Evolutionary conservation across 1,139 yeast genomes (phyloP), one percentile per base, ranked within the genome.

Genomic region (Candida pseudocylindracea): DNA sequence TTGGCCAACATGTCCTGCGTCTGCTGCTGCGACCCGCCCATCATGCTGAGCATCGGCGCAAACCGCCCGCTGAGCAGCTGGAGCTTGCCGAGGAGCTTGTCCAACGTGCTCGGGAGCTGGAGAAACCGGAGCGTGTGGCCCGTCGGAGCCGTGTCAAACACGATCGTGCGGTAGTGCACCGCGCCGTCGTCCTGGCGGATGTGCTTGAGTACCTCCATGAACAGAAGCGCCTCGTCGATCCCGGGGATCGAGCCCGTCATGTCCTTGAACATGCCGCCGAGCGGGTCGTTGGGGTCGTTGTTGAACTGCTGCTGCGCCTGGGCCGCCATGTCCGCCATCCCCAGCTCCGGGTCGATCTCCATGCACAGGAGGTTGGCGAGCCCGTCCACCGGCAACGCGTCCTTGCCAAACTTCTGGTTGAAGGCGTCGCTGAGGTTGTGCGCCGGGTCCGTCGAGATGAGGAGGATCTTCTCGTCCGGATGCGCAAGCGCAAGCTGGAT

Each of bases 81-180:
- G 50, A 88, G 73, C 49, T 88, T 88, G 34, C 78, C 73, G 43
- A 88, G 62, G 29, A 92, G 66, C 52, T 81, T 81, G 44, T 83
- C 91, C 39, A 88, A 60, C 5, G 95, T 85, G 13, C 91, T 67
- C 27, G 98, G 98, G 45, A 88, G 68, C 54, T 85, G 94, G 49
- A 88, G 63, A 55, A 88, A 88, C 47, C 98, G 70, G 43, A 88
- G 63, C 2, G 98, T 88, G 54, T 88, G 98, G 29, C 98, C 98
- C 0, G 98, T 88, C 42, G 98, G 98, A 0, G 98, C 98, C 15
- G 98, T 88, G 51, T 88, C 98, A 46, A 88, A 88, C 41, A 88
- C 81, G 42, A 88, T 85, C 10, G 93, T 83, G 44, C 78, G 80
- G 49, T 78, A 88, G 32, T 58, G 51, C 27, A 37, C 44, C 25